phyloP scores from a whole-genome alignment of 2,329 filamentous ascomycete species.

The Sclerotinia nivalis region DNA sequence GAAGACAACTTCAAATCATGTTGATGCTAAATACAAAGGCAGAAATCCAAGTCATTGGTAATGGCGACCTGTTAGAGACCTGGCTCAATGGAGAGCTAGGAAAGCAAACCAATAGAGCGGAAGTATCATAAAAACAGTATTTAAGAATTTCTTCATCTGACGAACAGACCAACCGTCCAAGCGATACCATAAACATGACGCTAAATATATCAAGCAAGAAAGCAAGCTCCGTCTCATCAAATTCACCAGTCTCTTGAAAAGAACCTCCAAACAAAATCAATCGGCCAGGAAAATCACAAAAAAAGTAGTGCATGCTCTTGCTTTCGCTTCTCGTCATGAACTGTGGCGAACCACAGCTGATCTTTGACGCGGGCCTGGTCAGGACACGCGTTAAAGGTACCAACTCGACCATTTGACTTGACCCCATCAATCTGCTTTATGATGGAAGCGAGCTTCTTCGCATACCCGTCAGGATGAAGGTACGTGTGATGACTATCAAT shows the following conservation, averaged over 20 bases:
- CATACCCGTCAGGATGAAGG: not conserved
- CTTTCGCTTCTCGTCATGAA: too few relatives aligned
- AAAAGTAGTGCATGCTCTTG: too few relatives aligned
- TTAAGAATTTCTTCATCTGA: not conserved
- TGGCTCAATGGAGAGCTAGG: conserved; percentile 39
- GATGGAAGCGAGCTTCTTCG: not conserved
- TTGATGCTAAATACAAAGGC: conserved; percentile 72
- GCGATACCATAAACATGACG: not conserved
- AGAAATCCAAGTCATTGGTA: conserved; percentile 72
- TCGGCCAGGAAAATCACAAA: too few relatives aligned
- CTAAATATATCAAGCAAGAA: not conserved
- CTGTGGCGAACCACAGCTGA: not conserved
- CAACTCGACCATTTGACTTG: not conserved
- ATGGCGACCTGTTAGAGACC: conserved; percentile 30
- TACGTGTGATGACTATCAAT: not conserved
- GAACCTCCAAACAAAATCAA: too few relatives aligned
- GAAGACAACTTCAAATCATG: conserved; percentile 68
- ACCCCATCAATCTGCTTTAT: not conserved
- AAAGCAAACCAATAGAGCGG: not conserved
- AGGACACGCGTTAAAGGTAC: too few relatives aligned
- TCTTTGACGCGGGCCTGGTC: not conserved
- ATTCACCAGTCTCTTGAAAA: too few relatives aligned
- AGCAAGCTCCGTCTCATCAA: not conserved
- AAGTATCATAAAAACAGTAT: not conserved
- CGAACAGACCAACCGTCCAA: not conserved